Base-by-base conservation (phyloP, 306 rosid genomes). In the Cajanus cajan region DNA sequence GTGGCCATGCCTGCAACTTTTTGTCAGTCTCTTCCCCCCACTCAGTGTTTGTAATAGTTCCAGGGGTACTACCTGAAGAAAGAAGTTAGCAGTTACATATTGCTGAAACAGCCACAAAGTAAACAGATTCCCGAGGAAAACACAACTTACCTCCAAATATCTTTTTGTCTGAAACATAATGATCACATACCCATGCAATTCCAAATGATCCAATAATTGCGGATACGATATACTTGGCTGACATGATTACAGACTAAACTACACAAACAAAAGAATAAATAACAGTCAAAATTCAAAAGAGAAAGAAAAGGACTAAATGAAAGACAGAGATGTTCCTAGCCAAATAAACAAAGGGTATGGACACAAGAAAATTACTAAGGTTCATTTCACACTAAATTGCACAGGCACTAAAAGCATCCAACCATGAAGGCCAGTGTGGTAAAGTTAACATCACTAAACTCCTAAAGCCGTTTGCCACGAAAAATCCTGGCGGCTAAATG, bases 21-120 rank as follows among this genome's bases (percentile, higher is more conserved):
- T 87, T 91, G 83, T 94, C 98, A 28, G 98, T 92, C 88, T 92
- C 97, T 77, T 86, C 96, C 83, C 77, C 84, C 98, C 98, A 94
- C 62, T 78, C 91, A 41, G 78, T 69, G 86, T 76, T 92, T 19
- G 91, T 55, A 83, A 92, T 87, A 16, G 97, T 92, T 10, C 36
- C 25, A 0, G 97, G 93, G 66, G 89, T 92, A 12, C 87, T 69
- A 63, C 98, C 98, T 94, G 89, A 68, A 85, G 66, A 74, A 66
- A 77, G 64, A 64, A 24, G 19, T 15, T 44, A 48, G 43, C 44
- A 71, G 41, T 84, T 84, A 73, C 63, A 51, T n/a, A 61, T 48
- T 44, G 55, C 75, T 31, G 44, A 77, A 54, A 34, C 31, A 54
- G 16, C 34, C 8, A 72, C 28, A 71, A 21, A 5, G 43, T 44